Conservation (phyloP, 2,329 filamentous ascomycete genomes). For the Paecilomyces sp. region DNA sequence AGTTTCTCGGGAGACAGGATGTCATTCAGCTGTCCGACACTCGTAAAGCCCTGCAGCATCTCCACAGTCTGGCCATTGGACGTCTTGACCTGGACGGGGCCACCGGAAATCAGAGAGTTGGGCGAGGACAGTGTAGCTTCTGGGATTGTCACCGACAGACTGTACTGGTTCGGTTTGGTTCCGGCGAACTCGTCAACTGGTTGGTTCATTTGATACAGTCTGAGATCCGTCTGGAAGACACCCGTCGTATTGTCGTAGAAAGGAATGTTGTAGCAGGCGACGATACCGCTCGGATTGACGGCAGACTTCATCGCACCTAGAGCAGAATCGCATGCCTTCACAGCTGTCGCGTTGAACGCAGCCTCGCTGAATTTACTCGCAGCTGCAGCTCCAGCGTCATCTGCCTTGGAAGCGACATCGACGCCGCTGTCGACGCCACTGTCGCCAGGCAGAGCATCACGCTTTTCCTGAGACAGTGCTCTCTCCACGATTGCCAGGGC, state of each 20-base stretch:
- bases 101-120: conserved; percentile 5
- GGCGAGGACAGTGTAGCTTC: conserved; percentile 14
- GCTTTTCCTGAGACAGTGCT: neutral
- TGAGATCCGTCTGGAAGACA: conserved; percentile 68
- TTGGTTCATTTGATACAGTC: conserved; percentile 62
- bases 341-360: conserved; percentile 34
- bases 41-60: conserved; percentile 25
- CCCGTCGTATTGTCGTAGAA: conserved; percentile 58
- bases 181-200: conserved; percentile 44
- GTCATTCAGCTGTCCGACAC: conserved; percentile 22
- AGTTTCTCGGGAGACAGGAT: conserved; percentile 19
- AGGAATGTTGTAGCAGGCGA: conserved; percentile 76
- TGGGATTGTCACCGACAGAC: conserved; percentile 17
- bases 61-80: conserved; percentile 4
- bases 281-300: conserved; percentile 68
- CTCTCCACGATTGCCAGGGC: neutral
- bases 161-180: conserved; percentile 24
- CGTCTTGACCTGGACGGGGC: conserved; percentile 4
- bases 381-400: neutral
- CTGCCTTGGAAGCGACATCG: neutral
- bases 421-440: neutral
- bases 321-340: conserved; percentile 52
- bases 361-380: conserved; percentile 11
- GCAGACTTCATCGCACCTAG: conserved; percentile 48
- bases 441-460: neutral